These are phyloP conservation scores for Ophiostoma fasciatum DNA, from an alignment of 2,329 filamentous ascomycete genomes.

Conservation along the genomic window DNA sequence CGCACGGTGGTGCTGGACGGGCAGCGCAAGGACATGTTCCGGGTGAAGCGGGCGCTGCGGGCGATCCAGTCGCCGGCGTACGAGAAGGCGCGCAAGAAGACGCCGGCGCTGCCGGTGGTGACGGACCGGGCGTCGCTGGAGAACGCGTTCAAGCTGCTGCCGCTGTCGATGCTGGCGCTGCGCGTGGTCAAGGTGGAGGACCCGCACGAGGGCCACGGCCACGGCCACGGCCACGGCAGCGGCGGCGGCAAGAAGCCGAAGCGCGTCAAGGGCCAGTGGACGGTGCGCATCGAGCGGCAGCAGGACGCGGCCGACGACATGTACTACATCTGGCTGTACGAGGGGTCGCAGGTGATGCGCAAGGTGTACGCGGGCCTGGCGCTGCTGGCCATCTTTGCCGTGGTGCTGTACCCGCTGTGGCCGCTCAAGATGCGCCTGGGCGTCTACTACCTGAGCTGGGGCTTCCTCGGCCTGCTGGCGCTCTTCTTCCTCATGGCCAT, in stretches of 20 bases:
- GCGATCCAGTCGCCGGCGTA: conserved; percentile 82
- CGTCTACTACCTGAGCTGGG: conserved; percentile 96
- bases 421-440: conserved; percentile 79
- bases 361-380: conserved; percentile 82
- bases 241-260: conserved; percentile 33
- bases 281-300: conserved; percentile 86
- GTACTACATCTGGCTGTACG: conserved; percentile 96
- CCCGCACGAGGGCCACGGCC: conserved; percentile 54
- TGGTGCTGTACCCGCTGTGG: conserved; percentile 95
- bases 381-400: conserved; percentile 65
- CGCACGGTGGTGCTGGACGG: conserved; percentile 89
- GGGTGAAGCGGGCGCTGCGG: conserved; percentile 90
- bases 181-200: conserved; percentile 74
- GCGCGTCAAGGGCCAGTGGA: conserved; percentile 92
- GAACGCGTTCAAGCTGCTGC: conserved; percentile 82
- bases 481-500: conserved; percentile 97
- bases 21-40: conserved; percentile 96
- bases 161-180: conserved; percentile 83
- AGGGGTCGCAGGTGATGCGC: conserved; percentile 85
- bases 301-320: conserved; percentile 76
- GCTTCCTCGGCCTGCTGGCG: conserved; percentile 74
- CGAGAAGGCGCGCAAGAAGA: conserved; percentile 77
- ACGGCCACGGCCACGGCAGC: conserved; percentile 16
- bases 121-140: conserved; percentile 79
- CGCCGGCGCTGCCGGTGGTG: conserved; percentile 74